Evolutionary conservation across 1,284 basidiomycete genomes (phyloP).

Genomic region (Trametes pubescens): DNA sequence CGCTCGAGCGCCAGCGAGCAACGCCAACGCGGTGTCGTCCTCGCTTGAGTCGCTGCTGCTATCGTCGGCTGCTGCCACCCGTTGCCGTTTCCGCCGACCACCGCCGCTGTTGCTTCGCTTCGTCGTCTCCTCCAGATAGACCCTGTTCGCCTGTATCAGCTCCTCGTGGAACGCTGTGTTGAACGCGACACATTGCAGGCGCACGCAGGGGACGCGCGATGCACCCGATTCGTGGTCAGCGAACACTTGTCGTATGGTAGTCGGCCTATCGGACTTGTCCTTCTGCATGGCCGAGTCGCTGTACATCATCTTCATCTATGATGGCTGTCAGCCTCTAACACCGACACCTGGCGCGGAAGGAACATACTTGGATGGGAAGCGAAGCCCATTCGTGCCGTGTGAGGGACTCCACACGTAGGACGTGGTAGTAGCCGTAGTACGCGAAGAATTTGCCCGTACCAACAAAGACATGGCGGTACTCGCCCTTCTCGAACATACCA

Average conservation of each 20-base stretch:
- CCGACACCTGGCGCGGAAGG: not conserved
- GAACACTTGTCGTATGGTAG: not conserved
- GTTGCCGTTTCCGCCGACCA: not conserved
- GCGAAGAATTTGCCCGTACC: not conserved
- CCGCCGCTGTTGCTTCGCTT: not conserved
- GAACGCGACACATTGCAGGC: not conserved
- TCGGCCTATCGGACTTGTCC: not conserved
- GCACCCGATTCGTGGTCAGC: not conserved
- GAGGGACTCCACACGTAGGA: not conserved
- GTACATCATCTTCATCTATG: not conserved
- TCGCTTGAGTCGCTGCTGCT: not conserved
- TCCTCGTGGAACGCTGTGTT: not conserved
- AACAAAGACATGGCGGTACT: conserved; percentile 4
- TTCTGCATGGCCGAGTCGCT: not conserved
- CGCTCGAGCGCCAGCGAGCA: too few relatives aligned
- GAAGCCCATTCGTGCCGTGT: not conserved
- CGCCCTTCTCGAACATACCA: not conserved
- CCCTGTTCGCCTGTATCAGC: not conserved
- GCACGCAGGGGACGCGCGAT: not conserved
- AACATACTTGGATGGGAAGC: not conserved
- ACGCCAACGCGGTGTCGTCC: not conserved
- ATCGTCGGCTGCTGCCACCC: not conserved
- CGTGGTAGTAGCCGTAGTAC: conserved; percentile 6
- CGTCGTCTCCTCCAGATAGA: not conserved
- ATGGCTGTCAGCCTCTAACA: not conserved